Evolutionary conservation across 805 yeast species (phyloP).

Genomic region (Yarrowia hollandica): DNA sequence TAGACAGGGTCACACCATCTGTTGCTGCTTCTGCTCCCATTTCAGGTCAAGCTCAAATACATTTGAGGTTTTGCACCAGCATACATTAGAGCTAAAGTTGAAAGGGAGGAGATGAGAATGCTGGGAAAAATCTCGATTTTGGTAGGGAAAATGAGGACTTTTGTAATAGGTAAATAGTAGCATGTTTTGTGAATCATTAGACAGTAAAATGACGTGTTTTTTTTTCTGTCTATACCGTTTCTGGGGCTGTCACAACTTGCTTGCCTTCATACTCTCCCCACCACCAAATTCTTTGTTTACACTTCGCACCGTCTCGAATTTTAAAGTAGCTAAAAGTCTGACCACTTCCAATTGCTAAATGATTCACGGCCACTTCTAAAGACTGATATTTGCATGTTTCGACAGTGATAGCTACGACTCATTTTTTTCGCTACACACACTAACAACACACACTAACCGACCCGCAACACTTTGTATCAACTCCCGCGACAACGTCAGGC

Average conservation of each 20-base stretch:
- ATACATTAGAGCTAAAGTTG: conserved; percentile 3
- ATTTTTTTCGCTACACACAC: neutral
- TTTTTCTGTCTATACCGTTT: neutral
- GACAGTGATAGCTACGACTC: neutral
- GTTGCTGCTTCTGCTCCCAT: neutral
- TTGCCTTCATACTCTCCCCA: conserved; percentile 9
- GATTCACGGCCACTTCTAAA: neutral
- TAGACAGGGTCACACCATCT: conserved; percentile 4
- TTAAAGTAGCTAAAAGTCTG: conserved; percentile 15
- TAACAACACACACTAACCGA: neutral
- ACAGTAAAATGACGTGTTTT: neutral
- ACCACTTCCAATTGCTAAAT: conserved; percentile 16
- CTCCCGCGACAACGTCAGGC: neutral
- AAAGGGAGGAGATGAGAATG: neutral
- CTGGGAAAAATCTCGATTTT: neutral
- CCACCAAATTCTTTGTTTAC: conserved; percentile 5
- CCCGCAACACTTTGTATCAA: neutral
- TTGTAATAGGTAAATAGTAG: neutral
- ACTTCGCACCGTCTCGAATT: conserved; percentile 3
- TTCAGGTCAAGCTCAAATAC: neutral
- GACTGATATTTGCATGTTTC: conserved; percentile 11
- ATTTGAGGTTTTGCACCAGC: conserved; percentile 8
- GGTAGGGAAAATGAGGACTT: neutral
- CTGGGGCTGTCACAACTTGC: neutral
- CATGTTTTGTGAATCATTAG: neutral